These are phyloP conservation scores for Ogataea naganishii DNA, from an alignment of 805 yeast genomes.

Conservation along the genomic window DNA sequence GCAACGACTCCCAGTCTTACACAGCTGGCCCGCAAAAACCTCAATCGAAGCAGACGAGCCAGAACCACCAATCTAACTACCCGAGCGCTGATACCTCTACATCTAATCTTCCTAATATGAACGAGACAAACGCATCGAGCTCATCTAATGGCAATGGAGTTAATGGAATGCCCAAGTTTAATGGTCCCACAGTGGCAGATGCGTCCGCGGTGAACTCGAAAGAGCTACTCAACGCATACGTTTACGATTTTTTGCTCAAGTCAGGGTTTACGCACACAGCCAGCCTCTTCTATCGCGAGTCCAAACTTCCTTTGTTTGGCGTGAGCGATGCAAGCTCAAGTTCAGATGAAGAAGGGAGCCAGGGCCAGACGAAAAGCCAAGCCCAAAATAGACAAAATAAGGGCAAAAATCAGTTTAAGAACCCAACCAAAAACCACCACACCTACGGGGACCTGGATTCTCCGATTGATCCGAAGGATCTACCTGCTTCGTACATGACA, in stretches of 20 bases:
- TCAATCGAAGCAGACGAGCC: neutral
- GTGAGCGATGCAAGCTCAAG: slow-evolving; percentile 6
- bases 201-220: slow-evolving; percentile 42
- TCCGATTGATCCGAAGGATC: slow-evolving; percentile 17
- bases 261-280: slow-evolving; percentile 69
- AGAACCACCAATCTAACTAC: neutral
- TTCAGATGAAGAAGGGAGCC: neutral
- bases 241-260: slow-evolving; percentile 77
- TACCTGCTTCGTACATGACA: slow-evolving; percentile 43
- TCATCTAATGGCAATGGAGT: neutral
- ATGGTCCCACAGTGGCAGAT: slow-evolving; percentile 25
- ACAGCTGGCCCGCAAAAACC: too few relatives aligned
- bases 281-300: slow-evolving; percentile 63
- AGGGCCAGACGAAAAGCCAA: slow-evolving; percentile 1
- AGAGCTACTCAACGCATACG: slow-evolving; percentile 69
- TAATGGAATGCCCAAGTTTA: neutral
- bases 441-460: too few relatives aligned
- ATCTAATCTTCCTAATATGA: neutral
- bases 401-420: slow-evolving; percentile 3
- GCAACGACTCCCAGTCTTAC: neutral
- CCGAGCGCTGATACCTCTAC: neutral
- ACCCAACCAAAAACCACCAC: slow-evolving; percentile 2
- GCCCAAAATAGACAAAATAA: too few relatives aligned
- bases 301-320: slow-evolving; percentile 48
- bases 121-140: neutral